Conservation (phyloP, 1,284 basidiomycete species). For the Trametes polyzona region DNA sequence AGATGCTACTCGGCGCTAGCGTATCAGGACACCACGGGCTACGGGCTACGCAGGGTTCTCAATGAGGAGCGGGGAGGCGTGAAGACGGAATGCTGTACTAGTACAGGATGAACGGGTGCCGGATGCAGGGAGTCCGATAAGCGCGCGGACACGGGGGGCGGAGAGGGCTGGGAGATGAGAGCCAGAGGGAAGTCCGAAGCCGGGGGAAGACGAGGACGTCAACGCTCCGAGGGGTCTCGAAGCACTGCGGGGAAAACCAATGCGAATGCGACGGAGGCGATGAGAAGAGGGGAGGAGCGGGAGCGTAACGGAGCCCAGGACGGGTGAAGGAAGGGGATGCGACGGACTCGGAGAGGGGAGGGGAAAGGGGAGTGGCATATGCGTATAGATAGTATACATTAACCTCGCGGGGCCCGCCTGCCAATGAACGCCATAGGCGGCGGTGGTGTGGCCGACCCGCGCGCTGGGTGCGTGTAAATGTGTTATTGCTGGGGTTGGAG, state of each 20-base stretch:
- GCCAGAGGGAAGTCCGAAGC: constrained; percentile 1
- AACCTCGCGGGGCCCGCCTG: constrained; percentile 20
- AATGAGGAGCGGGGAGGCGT: too few species aligned
- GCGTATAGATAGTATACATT: constrained; percentile 25
- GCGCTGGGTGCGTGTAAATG: constrained; percentile 15
- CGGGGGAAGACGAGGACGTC: constrained; percentile 1
- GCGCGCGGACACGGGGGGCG: neutral
- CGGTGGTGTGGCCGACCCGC: constrained; percentile 8
- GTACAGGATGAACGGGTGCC: too few species aligned
- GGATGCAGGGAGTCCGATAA: neutral
- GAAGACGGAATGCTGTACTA: neutral
- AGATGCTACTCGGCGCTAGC: too few species aligned
- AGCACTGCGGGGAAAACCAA: neutral
- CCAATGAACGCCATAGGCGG: too few species aligned
- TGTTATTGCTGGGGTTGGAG: constrained; percentile 7
- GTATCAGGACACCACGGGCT: too few species aligned
- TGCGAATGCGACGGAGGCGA: neutral
- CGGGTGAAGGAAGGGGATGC: neutral
- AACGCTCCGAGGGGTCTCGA: constrained; percentile 7
- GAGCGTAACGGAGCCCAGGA: neutral
- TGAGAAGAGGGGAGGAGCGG: constrained; percentile 1
- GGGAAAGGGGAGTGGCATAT: constrained; percentile 13
- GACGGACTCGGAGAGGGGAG: neutral
- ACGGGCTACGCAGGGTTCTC: too few species aligned
- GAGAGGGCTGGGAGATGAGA: too few species aligned